A percentile compares a stretch with the other conserved stretches of the same genome.
Conservation (phyloP, 1,284 basidiomycete species). For the Ustilago crameri region DNA sequence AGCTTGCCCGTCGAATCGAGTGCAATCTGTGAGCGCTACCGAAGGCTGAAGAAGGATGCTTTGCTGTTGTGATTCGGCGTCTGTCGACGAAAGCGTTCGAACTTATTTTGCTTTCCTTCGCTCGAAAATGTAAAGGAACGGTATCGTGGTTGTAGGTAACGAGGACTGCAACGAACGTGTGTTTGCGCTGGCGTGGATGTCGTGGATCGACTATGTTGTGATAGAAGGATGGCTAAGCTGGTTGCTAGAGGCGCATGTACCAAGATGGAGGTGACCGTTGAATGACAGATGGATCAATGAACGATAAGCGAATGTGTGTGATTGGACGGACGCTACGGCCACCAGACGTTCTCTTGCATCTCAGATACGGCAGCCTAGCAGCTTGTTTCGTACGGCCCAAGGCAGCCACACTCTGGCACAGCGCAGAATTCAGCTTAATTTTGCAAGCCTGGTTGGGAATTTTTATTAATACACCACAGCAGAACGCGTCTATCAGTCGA, state of each 20-base stretch:
- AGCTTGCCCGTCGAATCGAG: no score
- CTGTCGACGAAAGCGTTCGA: no score
- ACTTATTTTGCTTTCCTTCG: no score
- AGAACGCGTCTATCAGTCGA: background rate
- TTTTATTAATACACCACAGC: background rate
- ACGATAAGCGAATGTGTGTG: background rate
- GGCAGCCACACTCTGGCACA: background rate
- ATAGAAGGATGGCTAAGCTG: background rate
- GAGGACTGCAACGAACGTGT: background rate
- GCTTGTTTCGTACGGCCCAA: slow-evolving; percentile 38
- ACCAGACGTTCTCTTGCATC: background rate
- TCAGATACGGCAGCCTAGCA: background rate
- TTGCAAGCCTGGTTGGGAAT: background rate
- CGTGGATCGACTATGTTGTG: background rate
- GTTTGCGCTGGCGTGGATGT: background rate
- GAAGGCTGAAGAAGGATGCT: no score
- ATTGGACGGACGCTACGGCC: slow-evolving; percentile 3
- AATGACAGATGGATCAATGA: background rate
- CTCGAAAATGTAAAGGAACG: no score
- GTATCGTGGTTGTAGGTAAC: background rate
- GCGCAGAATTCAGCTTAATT: slow-evolving; percentile 1
- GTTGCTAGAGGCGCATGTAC: background rate
- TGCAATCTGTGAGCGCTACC: no score
- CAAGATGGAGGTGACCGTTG: background rate
- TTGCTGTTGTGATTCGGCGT: no score